Conservation (phyloP, 345 rosid species). For the Melaleuca alternifolia region DNA sequence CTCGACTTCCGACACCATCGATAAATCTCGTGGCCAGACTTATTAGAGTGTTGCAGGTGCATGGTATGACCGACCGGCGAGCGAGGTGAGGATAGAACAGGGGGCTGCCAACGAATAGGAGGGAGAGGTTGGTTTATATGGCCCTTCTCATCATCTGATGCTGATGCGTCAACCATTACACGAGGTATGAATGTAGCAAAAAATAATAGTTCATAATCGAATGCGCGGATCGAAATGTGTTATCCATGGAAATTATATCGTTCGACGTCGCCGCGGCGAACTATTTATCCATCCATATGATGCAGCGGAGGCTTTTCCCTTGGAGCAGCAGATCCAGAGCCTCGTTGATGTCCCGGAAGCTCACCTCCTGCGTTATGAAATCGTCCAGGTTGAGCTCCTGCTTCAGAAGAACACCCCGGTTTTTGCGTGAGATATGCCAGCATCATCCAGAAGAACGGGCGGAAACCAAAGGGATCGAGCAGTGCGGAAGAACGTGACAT, state of each 20-base stretch:
- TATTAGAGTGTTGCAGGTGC: neutral
- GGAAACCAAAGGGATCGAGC: neutral
- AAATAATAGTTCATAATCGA: neutral
- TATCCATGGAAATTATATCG: neutral
- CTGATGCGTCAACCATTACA: neutral
- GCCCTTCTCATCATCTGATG: neutral
- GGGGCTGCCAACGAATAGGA: neutral
- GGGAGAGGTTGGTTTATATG: neutral
- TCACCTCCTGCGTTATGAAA: slow-evolving; percentile 35
- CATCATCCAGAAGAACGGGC: neutral
- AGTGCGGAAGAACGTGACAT: neutral
- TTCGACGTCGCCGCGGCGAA: neutral
- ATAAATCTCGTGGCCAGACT: neutral
- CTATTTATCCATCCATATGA: slow-evolving; percentile 46
- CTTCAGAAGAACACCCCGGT: neutral
- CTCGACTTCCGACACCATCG: neutral
- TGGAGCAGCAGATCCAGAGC: slow-evolving; percentile 39
- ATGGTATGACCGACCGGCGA: neutral
- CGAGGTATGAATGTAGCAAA: neutral
- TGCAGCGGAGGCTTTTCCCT: slow-evolving; percentile 46
- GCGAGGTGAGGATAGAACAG: neutral
- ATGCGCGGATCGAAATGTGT: neutral
- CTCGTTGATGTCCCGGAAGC: slow-evolving; percentile 44
- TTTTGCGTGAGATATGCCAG: neutral
- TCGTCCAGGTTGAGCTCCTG: slow-evolving; percentile 45